Base-by-base conservation (phyloP, 73 alveolate species). In the Paramecium octaurelia region DNA sequence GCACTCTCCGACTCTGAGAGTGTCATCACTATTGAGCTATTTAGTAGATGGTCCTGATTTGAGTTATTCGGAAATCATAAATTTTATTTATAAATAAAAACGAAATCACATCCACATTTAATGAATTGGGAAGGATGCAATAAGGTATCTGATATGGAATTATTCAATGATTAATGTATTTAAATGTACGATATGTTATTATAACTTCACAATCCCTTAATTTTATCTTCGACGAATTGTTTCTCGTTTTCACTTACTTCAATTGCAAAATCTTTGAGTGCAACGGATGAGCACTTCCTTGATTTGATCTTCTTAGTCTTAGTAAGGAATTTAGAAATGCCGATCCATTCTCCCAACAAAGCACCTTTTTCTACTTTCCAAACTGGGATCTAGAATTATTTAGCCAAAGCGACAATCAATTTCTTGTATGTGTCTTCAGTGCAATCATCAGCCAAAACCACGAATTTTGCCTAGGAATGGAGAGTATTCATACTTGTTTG, bases 391-490 rank as follows among this genome's bases (percentile, higher is more conserved):
- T 80, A 44, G 57, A 44, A 44, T 80, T 80, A 27, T 46, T 80
- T 80, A 46, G 91, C 91, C 12, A 80, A 80, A 23, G 91, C 91
- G 5, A 80, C 75, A 20, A 80, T 35, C 50, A 80, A 48, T 80
- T 80, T 80, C 18, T 80, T 80, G 91, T 80, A 80, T 14, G 35
- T 24, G 2, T 42, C 91, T 80, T 80, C 91, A 6, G 76, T 80
- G 35, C 70, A 42, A 80, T 80, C 91, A 24, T 80, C 91, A 46
- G 91, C 91, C 24, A 80, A 80, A 18, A 80, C 91, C 16, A 80
- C 91, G 35, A 80, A 80, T 46, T 80, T 80, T 21, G 91, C 76
- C 91, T 80, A 80, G 21, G 21, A 12, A 24, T 16, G 69, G 18
- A 18, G 23, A 18, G 43, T 64, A 35, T 80, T 21, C 6, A 31